Conservation (phyloP, 225 moss, liverwort and hornwort species). For the Anthoceros angustus region DNA sequence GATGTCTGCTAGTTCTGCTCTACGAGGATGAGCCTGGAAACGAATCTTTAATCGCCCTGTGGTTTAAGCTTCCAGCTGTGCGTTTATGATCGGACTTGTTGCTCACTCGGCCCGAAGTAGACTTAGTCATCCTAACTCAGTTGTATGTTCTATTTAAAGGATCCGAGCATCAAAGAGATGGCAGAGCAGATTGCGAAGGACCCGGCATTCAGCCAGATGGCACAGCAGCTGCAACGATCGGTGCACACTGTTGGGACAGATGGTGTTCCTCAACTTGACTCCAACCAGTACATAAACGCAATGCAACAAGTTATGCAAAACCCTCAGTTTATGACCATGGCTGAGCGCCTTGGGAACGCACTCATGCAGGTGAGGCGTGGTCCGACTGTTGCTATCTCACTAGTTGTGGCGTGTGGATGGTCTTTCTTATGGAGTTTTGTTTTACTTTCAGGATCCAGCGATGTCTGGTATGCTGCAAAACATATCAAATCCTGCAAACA, state of each 20-base stretch:
- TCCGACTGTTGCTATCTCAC: background rate
- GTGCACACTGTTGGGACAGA: slow-evolving; percentile 68
- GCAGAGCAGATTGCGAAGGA: slow-evolving; percentile 98
- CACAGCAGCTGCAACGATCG: slow-evolving; percentile 80
- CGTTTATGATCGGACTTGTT: background rate
- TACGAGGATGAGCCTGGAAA: background rate
- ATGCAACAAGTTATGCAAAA: slow-evolving; percentile 99
- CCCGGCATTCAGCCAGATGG: slow-evolving; percentile 98
- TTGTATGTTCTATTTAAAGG: slow-evolving; percentile 28
- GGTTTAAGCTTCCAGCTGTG: background rate
- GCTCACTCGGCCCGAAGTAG: background rate
- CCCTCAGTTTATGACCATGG: slow-evolving; percentile 99
- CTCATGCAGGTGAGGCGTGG: slow-evolving; percentile 69
- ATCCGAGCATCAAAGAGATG: slow-evolving; percentile 99
- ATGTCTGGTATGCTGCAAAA: slow-evolving; percentile 99
- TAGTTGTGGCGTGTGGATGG: background rate
- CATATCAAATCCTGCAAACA: slow-evolving; percentile 82
- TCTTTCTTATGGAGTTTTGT: background rate
- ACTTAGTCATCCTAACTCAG: background rate
- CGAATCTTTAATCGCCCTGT: slow-evolving; percentile 6
- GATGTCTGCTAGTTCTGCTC: background rate
- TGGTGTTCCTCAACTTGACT: slow-evolving; percentile 71
- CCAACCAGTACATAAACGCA: slow-evolving; percentile 77
- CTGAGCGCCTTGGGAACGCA: slow-evolving; percentile 90
- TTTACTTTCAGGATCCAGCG: slow-evolving; percentile 60